Base-by-base conservation (phyloP, 2,329 filamentous ascomycete genomes). In the Sarocladium oryzae region DNA sequence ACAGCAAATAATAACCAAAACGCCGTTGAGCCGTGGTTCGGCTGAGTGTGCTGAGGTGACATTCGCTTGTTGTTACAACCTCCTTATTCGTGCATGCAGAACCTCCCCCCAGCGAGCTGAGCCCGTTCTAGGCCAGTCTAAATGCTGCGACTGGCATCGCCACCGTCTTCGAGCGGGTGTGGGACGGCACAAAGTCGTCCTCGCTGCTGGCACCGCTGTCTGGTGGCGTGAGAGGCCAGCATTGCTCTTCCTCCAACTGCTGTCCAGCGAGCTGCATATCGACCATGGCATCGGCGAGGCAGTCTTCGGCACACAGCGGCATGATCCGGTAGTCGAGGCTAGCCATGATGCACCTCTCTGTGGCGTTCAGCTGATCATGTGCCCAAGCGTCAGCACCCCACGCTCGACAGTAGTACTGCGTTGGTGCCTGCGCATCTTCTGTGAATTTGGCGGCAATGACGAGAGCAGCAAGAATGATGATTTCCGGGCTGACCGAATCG, bases 391-490 rank as follows among this genome's bases (percentile, higher is more conserved):
- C 69, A 23, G 65, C 69, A 20, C 77, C 81, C 79, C 81, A 85
- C 24, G 63, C 64, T 15, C 68, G 59, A 54, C 72, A 70, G 66
- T 81, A 84, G 60, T 76, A 75, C 45, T 69, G 67, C 1, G 79
- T 78, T 4, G 71, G 66, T 18, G 46, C 46, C 58, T 81, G 74
- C 49, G 69, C 67, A 65, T 86, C 83, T 57, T 84, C 78, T 40
- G 77, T 71, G 59, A 85, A 86, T 65, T 86, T 86, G 60, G 75
- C 70, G n/a, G 82, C 81, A 50, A 86, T 78, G 55, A 84, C 70
- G 16, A 86, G 68, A 1, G 82, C 79, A 1, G 76, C 72, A n/a
- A 86, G 69, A 49, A 83, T 72, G 56, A 86, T 81, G 53, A 86
- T 61, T 62, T 86, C 82, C 50, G 82, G 81, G 53, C 69, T 70